Base-by-base conservation (phyloP, 352 stramenopile species). In the Phytophthora meadii region DNA sequence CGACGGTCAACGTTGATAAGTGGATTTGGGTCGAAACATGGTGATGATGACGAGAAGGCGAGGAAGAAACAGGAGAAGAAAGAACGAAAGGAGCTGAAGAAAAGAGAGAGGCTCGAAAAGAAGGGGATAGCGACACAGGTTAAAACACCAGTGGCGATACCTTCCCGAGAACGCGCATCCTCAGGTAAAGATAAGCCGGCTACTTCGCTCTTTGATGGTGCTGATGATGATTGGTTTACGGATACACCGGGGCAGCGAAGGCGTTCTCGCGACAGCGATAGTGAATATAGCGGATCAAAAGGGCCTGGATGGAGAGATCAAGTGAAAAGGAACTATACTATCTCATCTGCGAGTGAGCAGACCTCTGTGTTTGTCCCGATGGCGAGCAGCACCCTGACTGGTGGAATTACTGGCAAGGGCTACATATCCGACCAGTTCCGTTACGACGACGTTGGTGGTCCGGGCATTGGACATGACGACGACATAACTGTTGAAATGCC, bases 201-300 rank as follows among this genome's bases (percentile, higher is more conserved):
- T 10, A 19, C 54, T 9, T 45, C 54, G 12, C 57, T 93, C 11
- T 90, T 91, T 59, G 77, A 89, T 40, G 57, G 55, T 24, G 59
- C 60, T 5, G 84, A 88, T 17, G 79, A 90, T 17, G 73, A 73
- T 24, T 93, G 82, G 84, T 93, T 93, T 72, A 74, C 59, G 0
- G 82, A 93, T 58, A 61, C 67, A n/a, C 57, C 66, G 10, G 44
- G 62, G 25, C 56, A 61, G 15, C 51, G 52, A 10, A 19, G 7
- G 36, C 40, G 25, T 19, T 55, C 56, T 40, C 45, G 32, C 36
- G 39, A 55, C 40, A 69, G 32, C 51, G 58, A 39, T 8, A 68
- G 34, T 61, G 69, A 68, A 2, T 19, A 64, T 4, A 39, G 49
- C 8, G 41, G 53, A 15, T 72, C 47, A 2, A 76, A 65, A 41